A percentile compares a stretch with the other conserved stretches of the same genome.
These are phyloP conservation scores for Helichrysum umbraculigerum DNA, from an alignment of 129 eudicot species.

Conservation along the genomic window DNA sequence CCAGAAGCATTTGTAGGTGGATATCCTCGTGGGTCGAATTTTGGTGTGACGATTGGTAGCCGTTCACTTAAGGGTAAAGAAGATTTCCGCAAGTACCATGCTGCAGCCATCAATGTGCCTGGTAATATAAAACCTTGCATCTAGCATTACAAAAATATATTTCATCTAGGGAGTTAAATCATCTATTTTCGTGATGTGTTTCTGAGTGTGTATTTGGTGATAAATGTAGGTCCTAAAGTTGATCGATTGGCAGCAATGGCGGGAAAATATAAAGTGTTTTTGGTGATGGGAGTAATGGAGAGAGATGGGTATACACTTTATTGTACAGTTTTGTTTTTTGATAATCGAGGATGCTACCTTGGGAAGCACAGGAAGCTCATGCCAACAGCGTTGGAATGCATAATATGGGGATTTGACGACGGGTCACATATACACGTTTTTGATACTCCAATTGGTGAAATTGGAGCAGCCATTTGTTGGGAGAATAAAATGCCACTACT, in stretches of 20 bases:
- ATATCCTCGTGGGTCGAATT: conserved; percentile 96
- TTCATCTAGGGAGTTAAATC: background rate
- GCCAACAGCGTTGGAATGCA: conserved; percentile 93
- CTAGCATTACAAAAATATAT: background rate
- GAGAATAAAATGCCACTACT: conserved; percentile 95
- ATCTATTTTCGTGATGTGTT: conserved; percentile 1
- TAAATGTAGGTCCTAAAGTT: too few species aligned
- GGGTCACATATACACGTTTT: conserved; percentile 90
- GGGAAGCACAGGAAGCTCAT: conserved; percentile 91
- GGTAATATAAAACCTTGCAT: conserved; percentile 40
- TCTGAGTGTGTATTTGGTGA: conserved; percentile 1
- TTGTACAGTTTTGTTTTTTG: conserved; percentile 77
- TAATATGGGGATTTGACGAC: conserved; percentile 97
- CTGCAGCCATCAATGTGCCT: conserved; percentile 88
- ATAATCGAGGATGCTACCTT: conserved; percentile 83
- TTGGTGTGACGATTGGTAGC: conserved; percentile 81
- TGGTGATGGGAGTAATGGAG: too few species aligned
- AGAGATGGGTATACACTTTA: conserved; percentile 91
- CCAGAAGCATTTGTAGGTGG: conserved; percentile 99
- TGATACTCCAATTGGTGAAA: conserved; percentile 81
- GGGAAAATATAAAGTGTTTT: too few species aligned
- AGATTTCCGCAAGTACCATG: conserved; percentile 87
- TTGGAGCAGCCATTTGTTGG: conserved; percentile 99
- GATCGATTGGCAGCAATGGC: too few species aligned
- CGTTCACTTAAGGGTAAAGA: conserved; percentile 89